Base-by-base conservation (phyloP, 1,284 basidiomycete genomes). In the Trichosporon sp. region DNA sequence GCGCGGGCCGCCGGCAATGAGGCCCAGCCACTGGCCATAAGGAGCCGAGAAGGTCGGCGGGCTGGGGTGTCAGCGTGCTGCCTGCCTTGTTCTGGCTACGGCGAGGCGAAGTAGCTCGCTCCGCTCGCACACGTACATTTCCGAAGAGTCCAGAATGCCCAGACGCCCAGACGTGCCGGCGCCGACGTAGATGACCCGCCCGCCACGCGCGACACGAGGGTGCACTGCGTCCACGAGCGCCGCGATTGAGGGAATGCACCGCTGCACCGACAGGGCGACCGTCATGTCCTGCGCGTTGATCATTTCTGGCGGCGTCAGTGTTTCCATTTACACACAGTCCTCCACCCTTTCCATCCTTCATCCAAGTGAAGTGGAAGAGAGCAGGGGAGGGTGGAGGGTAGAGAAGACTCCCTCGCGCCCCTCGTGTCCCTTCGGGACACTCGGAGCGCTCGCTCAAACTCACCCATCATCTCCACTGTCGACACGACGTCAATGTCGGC, bases 131-230 rank as follows among this genome's bases (percentile, higher is more conserved):
- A 63, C 74, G 59, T 63, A 74, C 74, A 76, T 75, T 66, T 76
- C 75, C 5, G 72, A 68, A n/a, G 74, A 72, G 51, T 76, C 75
- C n/a, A 76, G 71, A 8, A 76, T 68, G n/a, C 75, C 75, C 19
- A 76, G 61, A 0, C 75, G 68, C 11, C 75, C 75, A 14, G 59
- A 66, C 0, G 75, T 76, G 14, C 75, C 75, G 1, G 74, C 74
- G 12, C 75, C 75, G 46, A 73, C 54, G 68, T 76, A 75, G 16
- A 76, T 43, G n/a, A 76, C 75, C 2, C 75, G 67, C 7, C 75
- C 75, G 26, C 75, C 75, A 12, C 38, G 31, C 2, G 54, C 61
- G 10, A 76, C 65, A 35, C 71, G 68, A n/a, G 70, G 67, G 7
- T 72, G 63, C 5, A 76, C 19, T 12, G 63, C 61, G 67, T 76